Percentiles rank a stretch among this genome's conserved stretches.
These are phyloP conservation scores for Kurtzmaniella quercitrusa DNA, from an alignment of 1,139 yeast species.

Conservation along the genomic window DNA sequence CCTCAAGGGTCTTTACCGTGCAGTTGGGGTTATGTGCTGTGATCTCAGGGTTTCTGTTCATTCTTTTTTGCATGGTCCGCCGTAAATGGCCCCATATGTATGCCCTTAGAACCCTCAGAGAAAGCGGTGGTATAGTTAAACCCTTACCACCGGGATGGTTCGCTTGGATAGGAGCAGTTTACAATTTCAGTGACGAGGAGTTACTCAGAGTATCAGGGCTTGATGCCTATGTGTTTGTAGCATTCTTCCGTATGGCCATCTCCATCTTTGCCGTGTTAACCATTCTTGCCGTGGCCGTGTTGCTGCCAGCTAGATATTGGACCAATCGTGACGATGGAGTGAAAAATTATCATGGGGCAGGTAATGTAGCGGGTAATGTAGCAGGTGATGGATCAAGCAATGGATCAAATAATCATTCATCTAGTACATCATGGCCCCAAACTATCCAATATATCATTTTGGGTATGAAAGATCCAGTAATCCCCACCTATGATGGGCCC, in stretches of 20 bases:
- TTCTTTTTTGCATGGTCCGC: conserved; percentile 38
- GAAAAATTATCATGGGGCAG: conserved; percentile 30
- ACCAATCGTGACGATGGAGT: conserved; percentile 46
- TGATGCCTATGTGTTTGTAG: conserved; percentile 43
- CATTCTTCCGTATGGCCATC: conserved; percentile 45
- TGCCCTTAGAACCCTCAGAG: conserved; percentile 44
- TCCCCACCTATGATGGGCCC: conserved; percentile 20
- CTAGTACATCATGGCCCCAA: no score
- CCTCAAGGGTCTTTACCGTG: conserved; percentile 42
- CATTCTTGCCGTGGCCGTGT: conserved; percentile 32
- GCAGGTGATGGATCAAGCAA: no score
- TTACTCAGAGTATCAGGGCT: conserved; percentile 38
- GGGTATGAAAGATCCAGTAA: neutral
- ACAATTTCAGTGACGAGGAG: conserved; percentile 38
- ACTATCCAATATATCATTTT: neutral
- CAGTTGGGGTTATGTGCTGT: conserved; percentile 37
- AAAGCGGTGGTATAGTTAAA: conserved; percentile 22
- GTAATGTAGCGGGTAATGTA: no score
- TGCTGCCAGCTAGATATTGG: conserved; percentile 43
- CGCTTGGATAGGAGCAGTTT: conserved; percentile 38
- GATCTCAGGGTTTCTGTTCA: conserved; percentile 32
- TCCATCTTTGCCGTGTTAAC: conserved; percentile 33
- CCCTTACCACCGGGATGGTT: conserved; percentile 36
- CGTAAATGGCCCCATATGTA: conserved; percentile 49
- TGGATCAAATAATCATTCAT: no score